These are phyloP conservation scores for Tolypocladium nubicola DNA, from an alignment of 2,329 filamentous ascomycete genomes.

Conservation along the genomic window DNA sequence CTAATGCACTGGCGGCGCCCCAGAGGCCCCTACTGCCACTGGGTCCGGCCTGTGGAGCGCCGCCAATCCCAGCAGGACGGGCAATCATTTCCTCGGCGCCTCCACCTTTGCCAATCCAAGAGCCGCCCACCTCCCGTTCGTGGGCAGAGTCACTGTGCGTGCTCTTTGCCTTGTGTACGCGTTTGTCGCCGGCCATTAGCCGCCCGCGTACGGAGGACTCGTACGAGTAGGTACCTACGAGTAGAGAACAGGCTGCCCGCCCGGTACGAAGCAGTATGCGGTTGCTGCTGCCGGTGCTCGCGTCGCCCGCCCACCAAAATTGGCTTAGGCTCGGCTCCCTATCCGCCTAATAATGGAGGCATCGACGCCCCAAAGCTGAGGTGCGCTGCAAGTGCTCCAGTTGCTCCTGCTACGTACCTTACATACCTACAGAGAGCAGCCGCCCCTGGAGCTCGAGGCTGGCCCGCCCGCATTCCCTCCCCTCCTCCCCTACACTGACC, in stretches of 20 bases:
- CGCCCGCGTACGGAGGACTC: neutral
- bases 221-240: neutral
- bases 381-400: neutral
- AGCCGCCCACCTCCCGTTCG: neutral
- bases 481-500: conserved; percentile 3
- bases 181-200: neutral
- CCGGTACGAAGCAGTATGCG: neutral
- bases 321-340: neutral
- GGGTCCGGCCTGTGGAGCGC: neutral
- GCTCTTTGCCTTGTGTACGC: no score
- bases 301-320: neutral
- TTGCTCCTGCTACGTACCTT: neutral
- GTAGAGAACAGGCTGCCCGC: neutral
- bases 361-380: neutral
- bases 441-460: conserved; percentile 3
- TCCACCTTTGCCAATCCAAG: neutral
- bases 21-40: neutral
- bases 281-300: neutral
- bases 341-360: neutral
- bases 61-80: neutral
- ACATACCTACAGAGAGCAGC: neutral
- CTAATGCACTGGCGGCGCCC: neutral
- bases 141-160: no score
- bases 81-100: neutral
- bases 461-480: conserved; percentile 5